Evolutionary conservation across 345 rosid genomes (phyloP).

Genomic region (Euphorbia pulcherrima): DNA sequence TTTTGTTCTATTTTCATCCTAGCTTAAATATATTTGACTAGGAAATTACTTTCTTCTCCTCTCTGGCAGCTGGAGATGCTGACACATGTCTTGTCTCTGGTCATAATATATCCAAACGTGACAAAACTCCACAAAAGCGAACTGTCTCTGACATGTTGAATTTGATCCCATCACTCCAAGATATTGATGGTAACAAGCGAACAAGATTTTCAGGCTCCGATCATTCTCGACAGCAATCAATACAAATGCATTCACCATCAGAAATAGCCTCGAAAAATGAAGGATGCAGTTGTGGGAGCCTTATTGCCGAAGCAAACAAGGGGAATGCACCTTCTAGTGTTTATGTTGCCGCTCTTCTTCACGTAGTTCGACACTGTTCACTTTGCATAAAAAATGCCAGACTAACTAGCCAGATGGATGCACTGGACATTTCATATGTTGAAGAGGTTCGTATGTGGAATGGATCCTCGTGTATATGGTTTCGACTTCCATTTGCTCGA

Average conservation of each 20-base stretch:
- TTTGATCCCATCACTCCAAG: constrained; percentile 78
- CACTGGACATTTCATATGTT: constrained; percentile 77
- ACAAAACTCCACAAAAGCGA: constrained; percentile 57
- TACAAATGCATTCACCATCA: constrained; percentile 36
- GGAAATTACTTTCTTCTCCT: constrained; percentile 39
- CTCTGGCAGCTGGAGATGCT: constrained; percentile 46
- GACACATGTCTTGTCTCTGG: constrained; percentile 29
- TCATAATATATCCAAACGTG: constrained; percentile 43
- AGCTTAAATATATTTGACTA: constrained; percentile 25
- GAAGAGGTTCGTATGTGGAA: constrained; percentile 77
- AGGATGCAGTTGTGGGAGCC: constrained; percentile 67
- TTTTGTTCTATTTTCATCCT: constrained; percentile 8
- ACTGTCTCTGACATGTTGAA: constrained; percentile 62
- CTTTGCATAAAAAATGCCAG: constrained; percentile 91
- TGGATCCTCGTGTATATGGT: constrained; percentile 90
- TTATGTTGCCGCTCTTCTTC: constrained; percentile 84
- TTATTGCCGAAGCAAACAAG: constrained; percentile 89
- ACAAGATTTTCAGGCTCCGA: constrained; percentile 42
- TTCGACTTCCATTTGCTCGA: constrained; percentile 76
- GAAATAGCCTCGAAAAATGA: constrained; percentile 42
- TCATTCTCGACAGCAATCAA: constrained; percentile 38
- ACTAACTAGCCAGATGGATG: constrained; percentile 93
- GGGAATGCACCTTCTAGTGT: constrained; percentile 82
- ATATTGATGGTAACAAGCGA: constrained; percentile 51
- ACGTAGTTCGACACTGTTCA: constrained; percentile 89